Base-by-base conservation (phyloP, 2,329 filamentous ascomycete genomes). In the Beauveria medogensis region DNA sequence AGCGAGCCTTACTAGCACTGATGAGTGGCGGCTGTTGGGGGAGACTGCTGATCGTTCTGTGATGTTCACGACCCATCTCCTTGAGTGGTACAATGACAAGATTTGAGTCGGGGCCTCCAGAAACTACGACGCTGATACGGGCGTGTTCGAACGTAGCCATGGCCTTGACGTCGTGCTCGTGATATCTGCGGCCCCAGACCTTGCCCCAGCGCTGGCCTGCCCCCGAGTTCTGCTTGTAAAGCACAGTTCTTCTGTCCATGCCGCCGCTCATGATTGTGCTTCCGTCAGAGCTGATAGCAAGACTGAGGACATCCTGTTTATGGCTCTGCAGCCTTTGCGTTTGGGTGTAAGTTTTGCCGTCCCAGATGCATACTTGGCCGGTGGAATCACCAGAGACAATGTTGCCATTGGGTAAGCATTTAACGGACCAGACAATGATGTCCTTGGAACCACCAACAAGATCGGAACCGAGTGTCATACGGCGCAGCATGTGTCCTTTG, bases 371-470 rank as follows among this genome's bases (percentile, higher is more conserved):
- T 46, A 99, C 82, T 71, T 97, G 92, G 37, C 94, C 94, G 5
- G 92, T 92, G 3, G 94, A 97, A 72, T 99, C 94, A 55, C 91
- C 94, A 2, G 92, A 96, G 14, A 97, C 87, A 64, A 99, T 94
- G 66, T 94, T 91, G 55, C 92, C 92, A 69, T 90, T 89, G 10
- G 89, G 84, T 37, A 97, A 80, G 69, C 89, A 91, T 74, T 92
- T 96, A 64, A 99, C 88, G 57, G 91, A 88, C 94, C 94, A 99
- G 16, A 96, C 89, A 55, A 97, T 86, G 61, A 92, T 88, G 65
- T 96, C 89, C 73, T 90, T 93, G 20, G 89, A 85, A 7, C 90
- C 90, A 50, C 89, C 90, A 8, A 79, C 78, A 12, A 91, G 80
- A 41, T 93, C 91, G 59, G 87, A 86, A 4, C 93, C 94, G 40